Evolutionary conservation across 805 yeast genomes (phyloP).

Genomic region (Metschnikowia vanudenii): DNA sequence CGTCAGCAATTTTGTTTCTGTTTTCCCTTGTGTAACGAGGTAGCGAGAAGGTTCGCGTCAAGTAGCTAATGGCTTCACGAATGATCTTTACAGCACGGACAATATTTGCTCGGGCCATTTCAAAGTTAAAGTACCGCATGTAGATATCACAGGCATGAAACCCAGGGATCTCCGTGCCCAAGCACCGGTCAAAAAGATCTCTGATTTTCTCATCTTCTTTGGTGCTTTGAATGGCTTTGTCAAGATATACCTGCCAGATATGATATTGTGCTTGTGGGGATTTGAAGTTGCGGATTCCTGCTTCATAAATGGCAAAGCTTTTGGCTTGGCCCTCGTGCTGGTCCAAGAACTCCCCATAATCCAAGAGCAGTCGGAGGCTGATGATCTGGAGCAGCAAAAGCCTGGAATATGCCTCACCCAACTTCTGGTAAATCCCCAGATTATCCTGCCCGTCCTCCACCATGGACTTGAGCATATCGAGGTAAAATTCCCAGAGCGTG

Average conservation of each 20-base stretch:
- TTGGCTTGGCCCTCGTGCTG: constrained; percentile 45
- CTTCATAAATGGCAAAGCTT: constrained; percentile 62
- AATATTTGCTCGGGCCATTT: constrained; percentile 52
- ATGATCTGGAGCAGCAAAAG: constrained; percentile 54
- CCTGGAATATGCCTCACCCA: constrained; percentile 25
- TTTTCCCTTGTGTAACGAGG: constrained; percentile 11
- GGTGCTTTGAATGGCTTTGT: constrained; percentile 40
- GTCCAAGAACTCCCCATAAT: constrained; percentile 62
- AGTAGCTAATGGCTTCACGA: constrained; percentile 16
- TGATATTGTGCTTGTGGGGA: constrained; percentile 57
- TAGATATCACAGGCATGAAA: constrained; percentile 48
- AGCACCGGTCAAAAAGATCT: constrained; percentile 71
- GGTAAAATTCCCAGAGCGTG: constrained; percentile 69
- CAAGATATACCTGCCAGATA: constrained; percentile 68
- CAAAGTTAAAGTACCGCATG: constrained; percentile 60
- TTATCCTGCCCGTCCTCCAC: constrained; percentile 36
- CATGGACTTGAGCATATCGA: constrained; percentile 65
- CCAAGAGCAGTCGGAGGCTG: constrained; percentile 63
- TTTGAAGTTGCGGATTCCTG: constrained; percentile 60
- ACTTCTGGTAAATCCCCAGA: constrained; percentile 19
- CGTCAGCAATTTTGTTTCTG: constrained; percentile 19
- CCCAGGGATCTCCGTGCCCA: constrained; percentile 45
- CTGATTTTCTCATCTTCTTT: constrained; percentile 40
- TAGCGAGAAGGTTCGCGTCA: constrained; percentile 8
- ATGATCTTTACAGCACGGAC: constrained; percentile 41